These are phyloP conservation scores for Venturia nashicola DNA, from an alignment of 2,329 filamentous ascomycete species.

Conservation along the genomic window DNA sequence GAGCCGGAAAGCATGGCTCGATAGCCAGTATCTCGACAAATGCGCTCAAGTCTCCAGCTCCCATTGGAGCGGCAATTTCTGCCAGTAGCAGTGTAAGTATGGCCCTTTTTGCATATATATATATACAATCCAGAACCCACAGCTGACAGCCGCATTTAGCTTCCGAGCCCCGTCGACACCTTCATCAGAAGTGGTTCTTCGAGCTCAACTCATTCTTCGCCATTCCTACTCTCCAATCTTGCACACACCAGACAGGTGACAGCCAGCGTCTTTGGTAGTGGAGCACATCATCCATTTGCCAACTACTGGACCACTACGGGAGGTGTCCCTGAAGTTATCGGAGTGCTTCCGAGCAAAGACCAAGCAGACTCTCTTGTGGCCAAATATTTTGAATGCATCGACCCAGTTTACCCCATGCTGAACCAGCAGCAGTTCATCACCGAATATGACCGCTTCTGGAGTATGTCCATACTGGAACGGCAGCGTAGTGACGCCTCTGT, in stretches of 20 bases:
- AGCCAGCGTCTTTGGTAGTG: constrained; percentile 71
- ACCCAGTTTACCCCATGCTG: constrained; percentile 72
- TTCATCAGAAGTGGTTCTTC: constrained; percentile 12
- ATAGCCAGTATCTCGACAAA: background rate
- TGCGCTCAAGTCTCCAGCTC: background rate
- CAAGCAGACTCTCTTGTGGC: constrained; percentile 58
- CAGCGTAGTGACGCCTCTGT: constrained; percentile 53
- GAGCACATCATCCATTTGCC: constrained; percentile 65
- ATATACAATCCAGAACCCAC: background rate
- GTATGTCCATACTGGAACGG: constrained; percentile 44
- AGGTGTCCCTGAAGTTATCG: constrained; percentile 61
- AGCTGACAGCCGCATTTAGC: background rate
- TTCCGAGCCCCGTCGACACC: constrained; percentile 5
- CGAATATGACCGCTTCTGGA: constrained; percentile 71
- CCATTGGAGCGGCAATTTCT: background rate
- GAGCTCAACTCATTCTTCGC: constrained; percentile 30
- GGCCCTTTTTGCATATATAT: background rate
- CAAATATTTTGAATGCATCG: constrained; percentile 48
- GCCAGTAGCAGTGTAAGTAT: background rate
- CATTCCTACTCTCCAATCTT: constrained; percentile 55
- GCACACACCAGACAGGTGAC: constrained; percentile 59
- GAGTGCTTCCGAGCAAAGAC: constrained; percentile 61
- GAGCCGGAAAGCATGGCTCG: background rate
- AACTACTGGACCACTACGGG: constrained; percentile 79
- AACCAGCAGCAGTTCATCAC: constrained; percentile 63